Percentiles rank a stretch among this genome's conserved stretches.
These are phyloP conservation scores for Penicillium capsulatum DNA, from an alignment of 2,329 filamentous ascomycete species.

Conservation along the genomic window DNA sequence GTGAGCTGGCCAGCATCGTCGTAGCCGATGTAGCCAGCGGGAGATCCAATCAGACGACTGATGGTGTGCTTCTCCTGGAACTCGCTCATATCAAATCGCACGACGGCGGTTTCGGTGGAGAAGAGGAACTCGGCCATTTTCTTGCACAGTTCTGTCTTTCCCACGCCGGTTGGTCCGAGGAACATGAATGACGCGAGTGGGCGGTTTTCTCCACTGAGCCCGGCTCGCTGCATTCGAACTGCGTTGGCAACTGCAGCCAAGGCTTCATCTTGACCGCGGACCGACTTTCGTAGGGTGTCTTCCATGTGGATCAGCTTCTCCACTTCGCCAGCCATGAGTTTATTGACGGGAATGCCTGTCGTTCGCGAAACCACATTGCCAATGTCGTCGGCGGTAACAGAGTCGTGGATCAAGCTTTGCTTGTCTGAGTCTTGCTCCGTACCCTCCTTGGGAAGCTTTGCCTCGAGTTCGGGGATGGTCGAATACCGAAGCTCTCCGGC, in stretches of 20 bases:
- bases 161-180: slow-evolving; percentile 90
- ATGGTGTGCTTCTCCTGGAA: slow-evolving; percentile 98
- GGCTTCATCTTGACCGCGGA: slow-evolving; percentile 92
- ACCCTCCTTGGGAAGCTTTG: slow-evolving; percentile 72
- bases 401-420: slow-evolving; percentile 76
- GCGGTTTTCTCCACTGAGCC: slow-evolving; percentile 83
- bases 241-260: slow-evolving; percentile 87
- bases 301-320: slow-evolving; percentile 97
- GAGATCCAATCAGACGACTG: slow-evolving; percentile 83
- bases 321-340: slow-evolving; percentile 87
- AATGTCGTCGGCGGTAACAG: slow-evolving; percentile 93
- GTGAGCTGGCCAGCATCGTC: slow-evolving; percentile 95
- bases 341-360: slow-evolving; percentile 88
- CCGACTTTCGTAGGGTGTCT: slow-evolving; percentile 73
- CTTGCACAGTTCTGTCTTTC: slow-evolving; percentile 96
- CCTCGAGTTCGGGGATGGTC: slow-evolving; percentile 75
- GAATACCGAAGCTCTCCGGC: slow-evolving; percentile 91
- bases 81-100: slow-evolving; percentile 96
- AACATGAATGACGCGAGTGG: slow-evolving; percentile 97
- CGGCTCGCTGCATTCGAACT: slow-evolving; percentile 88
- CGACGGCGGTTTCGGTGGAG: slow-evolving; percentile 82
- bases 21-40: slow-evolving; percentile 93
- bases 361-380: slow-evolving; percentile 84
- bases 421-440: slow-evolving; percentile 43
- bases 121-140: slow-evolving; percentile 91